Evolutionary conservation across 495 filamentous ascomycete species (phyloP).

Genomic region (Penicillium dipodomyicola): DNA sequence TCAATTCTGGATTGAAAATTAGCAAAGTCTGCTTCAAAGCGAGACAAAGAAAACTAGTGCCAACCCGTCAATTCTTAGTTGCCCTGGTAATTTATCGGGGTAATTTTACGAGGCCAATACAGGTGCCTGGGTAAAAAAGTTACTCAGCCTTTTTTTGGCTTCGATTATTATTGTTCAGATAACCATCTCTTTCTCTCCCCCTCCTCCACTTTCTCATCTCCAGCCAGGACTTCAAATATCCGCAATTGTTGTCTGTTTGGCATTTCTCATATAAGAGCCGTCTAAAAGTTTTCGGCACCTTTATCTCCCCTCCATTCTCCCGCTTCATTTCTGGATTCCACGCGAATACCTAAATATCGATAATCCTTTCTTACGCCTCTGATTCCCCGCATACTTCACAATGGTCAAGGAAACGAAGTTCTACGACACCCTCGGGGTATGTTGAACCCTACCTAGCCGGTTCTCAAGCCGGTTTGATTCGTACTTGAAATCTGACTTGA

Average conservation of each 20-base stretch:
- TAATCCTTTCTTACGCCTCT: slow-evolving; percentile 19
- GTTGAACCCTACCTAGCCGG: slow-evolving; percentile 28
- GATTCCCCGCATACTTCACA: slow-evolving; percentile 34
- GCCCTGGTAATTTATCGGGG: slow-evolving; percentile 23
- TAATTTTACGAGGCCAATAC: slow-evolving; percentile 11
- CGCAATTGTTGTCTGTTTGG: slow-evolving; percentile 12
- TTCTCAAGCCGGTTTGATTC: not conserved
- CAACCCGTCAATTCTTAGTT: not conserved
- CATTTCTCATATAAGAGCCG: slow-evolving; percentile 11
- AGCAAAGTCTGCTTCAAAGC: not conserved
- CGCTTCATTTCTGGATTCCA: slow-evolving; percentile 1
- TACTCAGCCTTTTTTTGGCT: slow-evolving; percentile 27
- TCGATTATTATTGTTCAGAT: slow-evolving; percentile 26
- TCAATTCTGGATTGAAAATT: not conserved
- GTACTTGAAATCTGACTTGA: slow-evolving; percentile 23
- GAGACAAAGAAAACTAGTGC: slow-evolving; percentile 5
- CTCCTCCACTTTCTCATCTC: slow-evolving; percentile 10
- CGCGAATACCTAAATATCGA: slow-evolving; percentile 8
- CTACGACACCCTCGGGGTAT: slow-evolving; percentile 84
- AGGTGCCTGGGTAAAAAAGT: slow-evolving; percentile 29
- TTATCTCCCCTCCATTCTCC: slow-evolving; percentile 7
- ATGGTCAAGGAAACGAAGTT: slow-evolving; percentile 92
- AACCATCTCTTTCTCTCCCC: slow-evolving; percentile 17
- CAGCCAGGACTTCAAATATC: slow-evolving; percentile 16
- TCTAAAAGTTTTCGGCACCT: slow-evolving; percentile 8